phyloP scores from a whole-genome alignment of 768 basidiomycete species.

The Serpula lacrymans region DNA sequence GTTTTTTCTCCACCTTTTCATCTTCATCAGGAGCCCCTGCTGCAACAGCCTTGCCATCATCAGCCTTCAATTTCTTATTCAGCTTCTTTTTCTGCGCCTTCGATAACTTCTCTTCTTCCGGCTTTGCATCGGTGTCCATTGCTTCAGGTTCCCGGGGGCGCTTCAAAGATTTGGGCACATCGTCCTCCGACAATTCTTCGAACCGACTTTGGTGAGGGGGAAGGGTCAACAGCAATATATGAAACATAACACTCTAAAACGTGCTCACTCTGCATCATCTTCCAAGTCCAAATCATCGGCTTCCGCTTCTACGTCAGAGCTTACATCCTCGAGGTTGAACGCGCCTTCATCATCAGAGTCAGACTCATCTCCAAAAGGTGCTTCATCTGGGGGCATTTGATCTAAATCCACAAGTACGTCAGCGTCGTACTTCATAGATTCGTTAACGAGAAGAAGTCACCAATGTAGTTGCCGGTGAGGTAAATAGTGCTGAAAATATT shows the following conservation, averaged over 20 bases:
- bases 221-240: neutral
- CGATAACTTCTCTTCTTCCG: conserved; percentile 35
- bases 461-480: conserved; percentile 83
- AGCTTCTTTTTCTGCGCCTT: conserved; percentile 64
- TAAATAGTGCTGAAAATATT: conserved; percentile 54
- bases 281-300: conserved; percentile 54
- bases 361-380: conserved; percentile 40
- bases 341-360: conserved; percentile 45
- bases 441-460: too few relatives aligned
- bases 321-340: conserved; percentile 69
- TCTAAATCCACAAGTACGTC: conserved; percentile 36
- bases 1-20: conserved; percentile 31
- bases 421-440: too few relatives aligned
- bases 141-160: conserved; percentile 66
- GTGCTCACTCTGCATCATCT: conserved; percentile 40
- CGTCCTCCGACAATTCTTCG: conserved; percentile 60
- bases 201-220: conserved; percentile 46
- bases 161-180: conserved; percentile 52
- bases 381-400: conserved; percentile 46
- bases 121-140: conserved; percentile 35
- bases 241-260: conserved; percentile 13
- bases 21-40: conserved; percentile 24
- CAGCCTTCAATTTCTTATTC: conserved; percentile 72
- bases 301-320: conserved; percentile 80
- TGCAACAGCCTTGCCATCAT: conserved; percentile 44